Evolutionary conservation across 176 grass and related monocot species (phyloP), one percentile per base, ranked within the genome.

Genomic region (Hyparrhenia diplandra): DNA sequence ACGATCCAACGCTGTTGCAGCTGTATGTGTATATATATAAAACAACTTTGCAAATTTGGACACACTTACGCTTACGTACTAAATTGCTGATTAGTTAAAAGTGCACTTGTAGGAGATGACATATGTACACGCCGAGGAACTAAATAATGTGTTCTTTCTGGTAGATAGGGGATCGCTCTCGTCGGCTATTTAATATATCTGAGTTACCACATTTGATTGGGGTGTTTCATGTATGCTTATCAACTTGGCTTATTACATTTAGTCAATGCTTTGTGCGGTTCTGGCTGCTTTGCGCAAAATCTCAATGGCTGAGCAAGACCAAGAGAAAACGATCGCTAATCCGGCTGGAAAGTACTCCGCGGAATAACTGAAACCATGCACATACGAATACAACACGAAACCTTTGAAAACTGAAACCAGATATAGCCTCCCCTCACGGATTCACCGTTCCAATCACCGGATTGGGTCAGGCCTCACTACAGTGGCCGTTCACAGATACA

Each of bases 191-290:
- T 18, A 66, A 46, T 64, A 42, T 35, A 8, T 18, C 0, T 6
- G n/a, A 45, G 36, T 73, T 45, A 30, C 31, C 51, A 10, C 31
- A 51, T 68, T 63, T 80, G 47, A 37, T 88, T 84, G 60, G 28
- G 6, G 3, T n/a, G n/a, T 31, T 63, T 6, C 60, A 84, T 69
- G 49, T 62, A 84, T 75, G 51, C 69, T 88, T 80, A 84, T 84
- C 76, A 80, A 80, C 30, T 51, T 68, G 62, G 4, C 13, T 16
- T 14, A n/a, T 49, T 49, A 18, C 9, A 24, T 40, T 17, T 17
- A 69, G 82, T 74, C 58, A 74, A 83, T n/a, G 69, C 43, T 25
- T 13, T 51, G 60, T 60, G 25, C 75, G 40, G 9, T 58, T 9
- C 21, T 18, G 13, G 1, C 21, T 13, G 10, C 21, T 57, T 1